Percentiles rank a stretch among this genome's conserved stretches.
phyloP scores from a whole-genome alignment of 1,284 basidiomycete species.

The Schizopora paradoxa region DNA sequence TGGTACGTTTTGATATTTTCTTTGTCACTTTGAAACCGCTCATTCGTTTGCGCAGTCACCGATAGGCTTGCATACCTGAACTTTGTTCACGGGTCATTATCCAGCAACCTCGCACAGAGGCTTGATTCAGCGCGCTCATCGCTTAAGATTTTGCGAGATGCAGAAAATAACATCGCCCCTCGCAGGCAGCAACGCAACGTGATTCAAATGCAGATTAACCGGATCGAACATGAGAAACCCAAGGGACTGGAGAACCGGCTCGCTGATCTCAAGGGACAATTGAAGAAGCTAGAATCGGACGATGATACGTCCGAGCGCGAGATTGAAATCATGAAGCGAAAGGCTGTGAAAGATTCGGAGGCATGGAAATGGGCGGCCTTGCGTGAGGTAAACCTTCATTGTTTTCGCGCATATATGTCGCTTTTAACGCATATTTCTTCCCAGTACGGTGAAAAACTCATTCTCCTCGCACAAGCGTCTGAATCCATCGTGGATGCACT shows the following conservation, averaged over 20 bases:
- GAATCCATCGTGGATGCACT: conserved; percentile 52
- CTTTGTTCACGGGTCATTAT: conserved; percentile 64
- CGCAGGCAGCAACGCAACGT: conserved; percentile 53
- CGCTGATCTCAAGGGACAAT: conserved; percentile 58
- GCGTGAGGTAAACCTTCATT: conserved; percentile 48
- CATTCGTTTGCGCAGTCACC: conserved; percentile 41
- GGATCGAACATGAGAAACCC: conserved; percentile 58
- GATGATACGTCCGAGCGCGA: conserved; percentile 62
- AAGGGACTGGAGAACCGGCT: conserved; percentile 56
- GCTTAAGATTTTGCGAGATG: conserved; percentile 65
- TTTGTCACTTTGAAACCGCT: conserved; percentile 3
- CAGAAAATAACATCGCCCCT: conserved; percentile 55
- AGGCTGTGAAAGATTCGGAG: conserved; percentile 68
- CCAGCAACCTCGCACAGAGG: conserved; percentile 51
- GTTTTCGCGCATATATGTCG: not conserved
- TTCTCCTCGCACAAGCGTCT: conserved; percentile 65
- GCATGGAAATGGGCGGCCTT: conserved; percentile 69
- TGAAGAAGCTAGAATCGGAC: conserved; percentile 57
- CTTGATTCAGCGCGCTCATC: conserved; percentile 58
- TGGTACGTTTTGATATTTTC: conserved; percentile 39
- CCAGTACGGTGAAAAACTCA: conserved; percentile 72
- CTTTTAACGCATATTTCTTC: conserved; percentile 7
- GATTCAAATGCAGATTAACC: conserved; percentile 54
- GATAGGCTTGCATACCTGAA: conserved; percentile 76
- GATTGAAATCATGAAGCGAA: conserved; percentile 63